Base-by-base conservation (phyloP, 768 basidiomycete species). In the Lentinula aciculospora region DNA sequence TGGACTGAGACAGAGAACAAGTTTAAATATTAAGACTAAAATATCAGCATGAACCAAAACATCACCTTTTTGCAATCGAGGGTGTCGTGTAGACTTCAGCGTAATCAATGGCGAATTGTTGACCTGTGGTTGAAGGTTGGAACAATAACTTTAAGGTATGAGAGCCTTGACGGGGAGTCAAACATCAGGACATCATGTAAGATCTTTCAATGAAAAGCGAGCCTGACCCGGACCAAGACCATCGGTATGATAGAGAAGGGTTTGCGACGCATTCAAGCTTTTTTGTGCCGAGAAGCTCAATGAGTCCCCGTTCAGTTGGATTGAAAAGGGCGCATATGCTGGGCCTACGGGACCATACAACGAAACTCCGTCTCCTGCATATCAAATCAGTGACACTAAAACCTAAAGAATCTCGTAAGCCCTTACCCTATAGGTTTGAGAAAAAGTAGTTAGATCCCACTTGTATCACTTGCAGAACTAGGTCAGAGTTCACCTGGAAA, bases 291-390 rank as follows among this genome's bases (percentile, higher is more conserved):
- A 63, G 29, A 48, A 63, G 42, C 53, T 57, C n/a, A 60, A 29
- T 3, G 60, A 27, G 3, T 63, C 71, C 19, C 68, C 67, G 45
- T 76, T 74, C 45, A 78, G 28, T 57, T 72, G 66, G 21, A 73
- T 71, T 0, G 65, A 62, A 57, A 75, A 78, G 3, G 66, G 65
- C 21, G 72, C 67, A 31, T 68, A 69, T 3, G 60, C 56, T 19
- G 74, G 72, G 19, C 74, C 69, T 0, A 75, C 69, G 9, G 79
- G 69, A 17, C 80, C 77, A 51, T 74, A 80, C 7, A 81, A 49
- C 0, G 73, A 74, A n/a, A 81, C 71, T 12, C 72, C 76, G 58
- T 75, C 74, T 42, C 78, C 80, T 75, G 39, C 8, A 32, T 21
- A 31, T 42, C 25, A 13, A 12, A 27, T 28, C 13, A 17, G 17